Conservation (phyloP, 305 asterid species). For the Solanum hybrid region DNA sequence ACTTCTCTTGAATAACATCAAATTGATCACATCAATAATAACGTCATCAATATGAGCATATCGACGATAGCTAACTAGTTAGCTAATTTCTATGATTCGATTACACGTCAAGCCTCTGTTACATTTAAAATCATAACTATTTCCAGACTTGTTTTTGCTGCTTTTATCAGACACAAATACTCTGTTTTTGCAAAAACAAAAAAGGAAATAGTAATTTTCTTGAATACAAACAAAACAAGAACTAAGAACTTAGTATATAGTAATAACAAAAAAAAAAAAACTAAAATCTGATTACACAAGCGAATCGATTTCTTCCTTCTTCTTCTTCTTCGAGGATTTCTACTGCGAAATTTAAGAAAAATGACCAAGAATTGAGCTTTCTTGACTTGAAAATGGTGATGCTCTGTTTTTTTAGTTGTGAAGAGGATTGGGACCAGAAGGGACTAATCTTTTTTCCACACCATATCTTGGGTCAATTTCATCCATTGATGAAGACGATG, state of each 20-base stretch:
- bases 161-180: neutral
- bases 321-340: neutral
- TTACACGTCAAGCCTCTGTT: neutral
- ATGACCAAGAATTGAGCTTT: neutral
- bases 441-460: conserved; percentile 65
- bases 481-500: conserved; percentile 7
- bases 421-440: conserved; percentile 85
- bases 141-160: conserved; percentile 45
- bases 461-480: conserved; percentile 79
- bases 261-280: neutral
- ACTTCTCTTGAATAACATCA: conserved; percentile 42
- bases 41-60: neutral
- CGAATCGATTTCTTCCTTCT: neutral
- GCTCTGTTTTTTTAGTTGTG: conserved; percentile 39
- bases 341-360: neutral
- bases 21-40: neutral
- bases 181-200: conserved; percentile 30
- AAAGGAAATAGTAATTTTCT: conserved; percentile 40
- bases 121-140: conserved; percentile 14
- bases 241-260: neutral
- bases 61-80: neutral
- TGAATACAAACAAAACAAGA: neutral
- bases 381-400: neutral
- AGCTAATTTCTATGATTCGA: neutral
- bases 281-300: neutral